A percentile compares a stretch with the other conserved stretches of the same genome.
Evolutionary conservation across 495 filamentous ascomycete species (phyloP).

Genomic region (Lepraria neglecta): DNA sequence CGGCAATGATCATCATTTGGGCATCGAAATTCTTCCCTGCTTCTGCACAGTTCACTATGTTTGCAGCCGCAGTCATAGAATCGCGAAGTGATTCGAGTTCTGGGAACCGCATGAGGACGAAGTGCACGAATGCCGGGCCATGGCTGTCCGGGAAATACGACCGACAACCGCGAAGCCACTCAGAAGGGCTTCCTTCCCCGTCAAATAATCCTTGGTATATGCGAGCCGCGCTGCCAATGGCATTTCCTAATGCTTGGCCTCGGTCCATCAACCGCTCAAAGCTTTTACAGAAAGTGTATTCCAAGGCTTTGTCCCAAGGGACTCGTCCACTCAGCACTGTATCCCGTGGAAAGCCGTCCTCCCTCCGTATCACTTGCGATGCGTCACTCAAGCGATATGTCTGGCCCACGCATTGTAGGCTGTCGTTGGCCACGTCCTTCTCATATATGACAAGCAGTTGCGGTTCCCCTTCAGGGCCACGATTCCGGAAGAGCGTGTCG

Average conservation of each 20-base stretch:
- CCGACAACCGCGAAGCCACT: neutral
- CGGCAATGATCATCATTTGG: too few species aligned
- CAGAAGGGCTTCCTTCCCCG: too few species aligned
- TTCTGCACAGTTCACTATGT: neutral
- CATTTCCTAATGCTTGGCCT: neutral
- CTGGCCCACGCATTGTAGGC: neutral
- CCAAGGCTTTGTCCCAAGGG: neutral
- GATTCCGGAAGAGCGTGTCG: neutral
- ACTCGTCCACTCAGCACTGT: neutral
- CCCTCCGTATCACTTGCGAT: neutral
- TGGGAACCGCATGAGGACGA: neutral
- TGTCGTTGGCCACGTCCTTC: neutral
- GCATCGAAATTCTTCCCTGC: neutral
- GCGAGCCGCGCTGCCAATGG: neutral
- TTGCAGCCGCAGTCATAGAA: neutral
- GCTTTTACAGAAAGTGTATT: neutral
- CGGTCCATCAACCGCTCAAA: neutral
- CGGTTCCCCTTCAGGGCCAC: neutral
- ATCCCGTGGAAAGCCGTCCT: neutral
- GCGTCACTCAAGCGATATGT: neutral
- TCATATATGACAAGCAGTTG: neutral
- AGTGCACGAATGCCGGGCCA: neutral
- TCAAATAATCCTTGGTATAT: neutral
- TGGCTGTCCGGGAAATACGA: neutral
- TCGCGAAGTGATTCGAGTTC: neutral